These are phyloP conservation scores for Aureobasidium namibiae DNA, from an alignment of 2,329 filamentous ascomycete species.

Conservation along the genomic window DNA sequence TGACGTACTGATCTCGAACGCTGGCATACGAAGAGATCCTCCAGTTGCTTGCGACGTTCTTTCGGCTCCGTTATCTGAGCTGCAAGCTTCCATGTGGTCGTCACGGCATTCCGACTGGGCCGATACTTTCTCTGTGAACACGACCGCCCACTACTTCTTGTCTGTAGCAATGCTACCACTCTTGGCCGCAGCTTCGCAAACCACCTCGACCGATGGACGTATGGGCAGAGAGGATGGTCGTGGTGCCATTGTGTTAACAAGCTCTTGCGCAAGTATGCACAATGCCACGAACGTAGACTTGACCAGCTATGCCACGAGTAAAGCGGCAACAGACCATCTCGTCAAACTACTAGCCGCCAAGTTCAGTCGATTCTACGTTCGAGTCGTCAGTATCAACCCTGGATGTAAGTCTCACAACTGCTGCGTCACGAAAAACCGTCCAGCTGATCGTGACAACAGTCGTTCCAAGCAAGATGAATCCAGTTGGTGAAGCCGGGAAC, in stretches of 20 bases:
- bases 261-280: conserved; percentile 46
- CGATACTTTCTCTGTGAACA: conserved; percentile 40
- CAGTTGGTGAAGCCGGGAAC: conserved; percentile 33
- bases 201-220: conserved; percentile 20
- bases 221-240: conserved; percentile 33
- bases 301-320: conserved; percentile 44
- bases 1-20: conserved; percentile 44
- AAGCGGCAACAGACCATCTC: conserved; percentile 46
- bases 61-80: conserved; percentile 32
- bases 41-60: conserved; percentile 37
- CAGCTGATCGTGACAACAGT: conserved; percentile 22
- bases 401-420: too few species aligned
- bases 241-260: conserved; percentile 42
- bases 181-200: conserved; percentile 32
- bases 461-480: conserved; percentile 39
- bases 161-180: conserved; percentile 40
- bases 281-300: conserved; percentile 46
- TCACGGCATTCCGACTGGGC: conserved; percentile 36
- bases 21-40: conserved; percentile 41
- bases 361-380: conserved; percentile 36
- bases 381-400: conserved; percentile 38
- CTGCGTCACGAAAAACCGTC: not conserved
- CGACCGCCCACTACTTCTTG: conserved; percentile 43
- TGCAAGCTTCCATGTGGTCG: conserved; percentile 43
- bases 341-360: conserved; percentile 43